Conservation (phyloP, 352 stramenopile genomes). For the Phytophthora agathidicida region DNA sequence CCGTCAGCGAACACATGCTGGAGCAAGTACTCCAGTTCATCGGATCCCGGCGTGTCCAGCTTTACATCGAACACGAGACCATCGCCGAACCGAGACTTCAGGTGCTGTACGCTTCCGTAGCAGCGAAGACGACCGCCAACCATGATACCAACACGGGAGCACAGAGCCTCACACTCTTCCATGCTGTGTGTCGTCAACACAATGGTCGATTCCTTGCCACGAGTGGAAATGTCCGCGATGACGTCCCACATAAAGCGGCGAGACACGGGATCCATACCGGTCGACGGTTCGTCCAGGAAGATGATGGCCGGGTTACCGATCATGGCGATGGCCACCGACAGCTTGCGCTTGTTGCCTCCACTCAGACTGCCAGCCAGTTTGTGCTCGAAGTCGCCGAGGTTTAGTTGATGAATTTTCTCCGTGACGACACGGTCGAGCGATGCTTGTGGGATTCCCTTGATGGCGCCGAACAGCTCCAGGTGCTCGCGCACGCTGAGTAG, state of each 20-base stretch:
- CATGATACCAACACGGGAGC: slow-evolving; percentile 92
- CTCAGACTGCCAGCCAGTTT: slow-evolving; percentile 81
- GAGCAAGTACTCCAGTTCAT: slow-evolving; percentile 32
- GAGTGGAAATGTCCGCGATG: slow-evolving; percentile 72
- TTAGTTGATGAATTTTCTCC: slow-evolving; percentile 82
- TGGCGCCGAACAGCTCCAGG: slow-evolving; percentile 87
- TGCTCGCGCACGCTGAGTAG: slow-evolving; percentile 88
- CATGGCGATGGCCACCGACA: slow-evolving; percentile 93
- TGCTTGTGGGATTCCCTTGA: slow-evolving; percentile 92
- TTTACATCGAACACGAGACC: slow-evolving; percentile 90
- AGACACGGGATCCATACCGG: slow-evolving; percentile 93
- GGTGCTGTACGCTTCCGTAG: slow-evolving; percentile 85
- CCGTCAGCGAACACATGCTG: slow-evolving; percentile 31
- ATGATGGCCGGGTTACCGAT: slow-evolving; percentile 92
- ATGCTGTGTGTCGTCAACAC: slow-evolving; percentile 87
- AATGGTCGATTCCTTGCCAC: slow-evolving; percentile 67
- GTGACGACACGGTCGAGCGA: slow-evolving; percentile 62
- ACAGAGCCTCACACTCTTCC: slow-evolving; percentile 77
- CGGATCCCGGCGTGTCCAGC: slow-evolving; percentile 22
- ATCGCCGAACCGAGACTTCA: slow-evolving; percentile 95
- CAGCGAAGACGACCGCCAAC: slow-evolving; percentile 63
- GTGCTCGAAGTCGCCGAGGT: slow-evolving; percentile 77
- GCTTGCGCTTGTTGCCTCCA: slow-evolving; percentile 94
- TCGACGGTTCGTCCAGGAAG: slow-evolving; percentile 89
- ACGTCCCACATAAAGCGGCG: slow-evolving; percentile 48